Conservation (phyloP, 2,329 filamentous ascomycete genomes). For the Rosellinia necatrix region DNA sequence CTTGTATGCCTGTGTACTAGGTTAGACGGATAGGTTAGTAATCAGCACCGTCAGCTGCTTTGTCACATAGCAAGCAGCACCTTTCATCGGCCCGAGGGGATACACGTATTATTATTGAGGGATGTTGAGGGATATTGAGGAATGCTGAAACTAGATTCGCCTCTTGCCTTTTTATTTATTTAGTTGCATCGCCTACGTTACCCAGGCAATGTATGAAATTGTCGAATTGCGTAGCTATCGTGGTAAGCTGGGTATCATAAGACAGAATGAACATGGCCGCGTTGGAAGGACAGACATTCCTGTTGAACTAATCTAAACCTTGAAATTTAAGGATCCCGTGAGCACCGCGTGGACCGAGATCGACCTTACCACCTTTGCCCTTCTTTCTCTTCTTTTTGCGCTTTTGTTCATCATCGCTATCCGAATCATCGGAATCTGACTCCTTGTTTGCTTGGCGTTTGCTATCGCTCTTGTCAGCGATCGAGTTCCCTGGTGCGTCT, state of each 20-base stretch:
- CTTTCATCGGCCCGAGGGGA: too few relatives aligned
- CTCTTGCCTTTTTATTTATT: too few relatives aligned
- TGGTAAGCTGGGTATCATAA: conserved; percentile 33
- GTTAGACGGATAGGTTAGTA: too few relatives aligned
- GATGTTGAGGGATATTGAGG: neutral
- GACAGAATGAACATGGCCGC: conserved; percentile 15
- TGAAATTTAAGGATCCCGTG: conserved; percentile 58
- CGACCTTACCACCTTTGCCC: conserved; percentile 43
- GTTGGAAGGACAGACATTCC: neutral
- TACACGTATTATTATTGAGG: too few relatives aligned
- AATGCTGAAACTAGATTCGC: too few relatives aligned
- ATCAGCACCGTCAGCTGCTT: too few relatives aligned
- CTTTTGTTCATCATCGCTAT: conserved; percentile 52
- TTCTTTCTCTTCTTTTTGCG: conserved; percentile 54
- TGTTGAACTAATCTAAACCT: conserved; percentile 47
- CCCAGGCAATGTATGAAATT: neutral
- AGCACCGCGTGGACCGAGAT: conserved; percentile 55
- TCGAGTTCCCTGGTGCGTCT: conserved; percentile 48
- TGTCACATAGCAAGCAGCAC: too few relatives aligned
- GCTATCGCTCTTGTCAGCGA: conserved; percentile 45
- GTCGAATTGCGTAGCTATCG: conserved; percentile 6
- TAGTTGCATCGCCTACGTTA: too few relatives aligned
- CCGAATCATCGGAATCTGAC: conserved; percentile 48
- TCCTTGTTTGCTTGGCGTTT: conserved; percentile 47
- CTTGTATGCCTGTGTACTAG: too few relatives aligned